Conservation (phyloP, 257 asterid genomes). For the Henckelia pumila region DNA sequence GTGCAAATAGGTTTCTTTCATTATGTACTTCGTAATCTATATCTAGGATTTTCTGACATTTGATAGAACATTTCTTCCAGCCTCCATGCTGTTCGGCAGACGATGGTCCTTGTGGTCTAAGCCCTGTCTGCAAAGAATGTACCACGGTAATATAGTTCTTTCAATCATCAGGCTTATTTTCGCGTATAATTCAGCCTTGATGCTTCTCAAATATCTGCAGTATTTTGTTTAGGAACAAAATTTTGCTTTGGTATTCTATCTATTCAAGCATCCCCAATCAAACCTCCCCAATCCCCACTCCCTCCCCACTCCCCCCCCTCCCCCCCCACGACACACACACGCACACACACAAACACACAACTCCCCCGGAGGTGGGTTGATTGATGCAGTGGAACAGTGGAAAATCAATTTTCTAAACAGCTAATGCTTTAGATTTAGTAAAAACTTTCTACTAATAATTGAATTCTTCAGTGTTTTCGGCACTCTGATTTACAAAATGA, state of each 20-base stretch:
- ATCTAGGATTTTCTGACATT: conserved; percentile 3
- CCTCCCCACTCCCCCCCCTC: too few species aligned
- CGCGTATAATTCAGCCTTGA: neutral
- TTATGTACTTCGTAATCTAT: neutral
- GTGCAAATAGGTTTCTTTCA: neutral
- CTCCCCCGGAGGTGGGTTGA: too few species aligned
- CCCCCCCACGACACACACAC: too few species aligned
- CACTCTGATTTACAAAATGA: conserved; percentile 79
- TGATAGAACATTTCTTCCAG: conserved; percentile 43
- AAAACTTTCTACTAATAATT: conserved; percentile 28
- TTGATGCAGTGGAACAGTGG: too few species aligned
- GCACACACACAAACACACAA: too few species aligned
- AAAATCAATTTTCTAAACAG: neutral
- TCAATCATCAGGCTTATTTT: neutral
- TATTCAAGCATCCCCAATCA: too few species aligned
- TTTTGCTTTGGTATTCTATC: too few species aligned
- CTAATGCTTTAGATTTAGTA: neutral
- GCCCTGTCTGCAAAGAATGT: conserved; percentile 75
- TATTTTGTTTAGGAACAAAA: neutral
- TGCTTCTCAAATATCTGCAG: neutral
- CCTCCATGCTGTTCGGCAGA: conserved; percentile 84
- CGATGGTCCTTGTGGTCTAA: conserved; percentile 66
- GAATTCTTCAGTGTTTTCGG: conserved; percentile 74
- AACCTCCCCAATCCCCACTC: too few species aligned
- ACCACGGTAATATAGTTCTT: conserved; percentile 67